Conservation (phyloP, 495 filamentous ascomycete genomes). For the Annulohypoxylon nitens region DNA sequence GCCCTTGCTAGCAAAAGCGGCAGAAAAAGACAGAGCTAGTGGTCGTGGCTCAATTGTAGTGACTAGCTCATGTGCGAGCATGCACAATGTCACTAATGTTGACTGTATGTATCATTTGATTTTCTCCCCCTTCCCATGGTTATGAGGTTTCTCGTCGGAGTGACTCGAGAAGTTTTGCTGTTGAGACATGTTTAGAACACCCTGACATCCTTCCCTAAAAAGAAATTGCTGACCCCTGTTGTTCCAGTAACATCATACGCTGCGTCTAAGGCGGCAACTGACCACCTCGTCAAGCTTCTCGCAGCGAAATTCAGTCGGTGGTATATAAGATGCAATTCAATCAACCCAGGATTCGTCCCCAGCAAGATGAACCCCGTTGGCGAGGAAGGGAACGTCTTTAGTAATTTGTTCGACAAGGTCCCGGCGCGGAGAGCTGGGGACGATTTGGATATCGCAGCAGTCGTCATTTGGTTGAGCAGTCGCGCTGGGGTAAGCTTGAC, state of each 20-base stretch:
- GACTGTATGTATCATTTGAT: slow-evolving; percentile 36
- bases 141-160: no score
- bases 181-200: no score
- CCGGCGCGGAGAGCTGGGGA: slow-evolving; percentile 58
- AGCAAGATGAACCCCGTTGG: slow-evolving; percentile 65
- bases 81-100: slow-evolving; percentile 64
- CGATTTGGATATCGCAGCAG: slow-evolving; percentile 58
- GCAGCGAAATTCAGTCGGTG: slow-evolving; percentile 59
- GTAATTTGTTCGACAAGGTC: slow-evolving; percentile 58
- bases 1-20: slow-evolving; percentile 55
- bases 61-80: slow-evolving; percentile 61
- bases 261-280: slow-evolving; percentile 61
- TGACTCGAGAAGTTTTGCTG: no score
- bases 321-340: slow-evolving; percentile 59
- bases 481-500: slow-evolving; percentile 52
- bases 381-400: slow-evolving; percentile 59
- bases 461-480: slow-evolving; percentile 58
- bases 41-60: slow-evolving; percentile 60
- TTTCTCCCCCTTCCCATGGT: no score
- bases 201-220: no score
- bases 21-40: slow-evolving; percentile 49
- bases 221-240: no score
- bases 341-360: slow-evolving; percentile 63
- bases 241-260: slow-evolving; percentile 57
- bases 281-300: slow-evolving; percentile 60